Conservation (phyloP, 805 yeast genomes). For the Saccharomycopsis malanga region DNA sequence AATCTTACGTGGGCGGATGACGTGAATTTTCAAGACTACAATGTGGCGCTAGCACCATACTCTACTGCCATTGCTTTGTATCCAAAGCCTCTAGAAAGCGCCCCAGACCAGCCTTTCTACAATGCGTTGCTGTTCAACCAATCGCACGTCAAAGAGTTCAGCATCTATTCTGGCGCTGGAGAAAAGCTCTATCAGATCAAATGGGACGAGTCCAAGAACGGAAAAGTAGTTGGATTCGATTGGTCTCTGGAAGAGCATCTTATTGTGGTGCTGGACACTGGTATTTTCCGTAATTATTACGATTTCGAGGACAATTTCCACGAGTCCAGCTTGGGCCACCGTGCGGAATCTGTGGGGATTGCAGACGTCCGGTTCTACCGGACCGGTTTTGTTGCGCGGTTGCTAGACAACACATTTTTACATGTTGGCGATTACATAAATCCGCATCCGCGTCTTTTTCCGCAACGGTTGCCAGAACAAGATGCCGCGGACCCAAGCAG, state of each 20-base stretch:
- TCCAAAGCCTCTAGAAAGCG: constrained; percentile 26
- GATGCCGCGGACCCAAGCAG: not conserved
- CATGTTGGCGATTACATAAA: constrained; percentile 35
- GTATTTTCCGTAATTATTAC: constrained; percentile 48
- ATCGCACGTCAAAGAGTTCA: constrained; percentile 21
- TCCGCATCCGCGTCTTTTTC: constrained; percentile 26
- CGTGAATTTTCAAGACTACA: constrained; percentile 34
- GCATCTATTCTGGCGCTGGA: constrained; percentile 33
- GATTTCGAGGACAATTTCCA: constrained; percentile 64
- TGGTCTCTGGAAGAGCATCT: constrained; percentile 51
- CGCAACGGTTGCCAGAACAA: not conserved
- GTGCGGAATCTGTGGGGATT: constrained; percentile 30
- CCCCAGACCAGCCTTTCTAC: too few relatives aligned
- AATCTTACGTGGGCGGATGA: constrained; percentile 43
- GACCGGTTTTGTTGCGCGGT: constrained; percentile 38
- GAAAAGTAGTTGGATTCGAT: constrained; percentile 45
- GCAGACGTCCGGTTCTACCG: constrained; percentile 34
- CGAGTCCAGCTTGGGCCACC: constrained; percentile 38
- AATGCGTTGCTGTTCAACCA: not conserved
- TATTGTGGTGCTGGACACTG: constrained; percentile 46
- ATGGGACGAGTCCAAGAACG: constrained; percentile 41
- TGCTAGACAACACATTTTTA: constrained; percentile 36
- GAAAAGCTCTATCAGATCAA: constrained; percentile 27
- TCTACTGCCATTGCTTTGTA: constrained; percentile 52
- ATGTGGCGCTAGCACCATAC: constrained; percentile 43